Percentiles rank a stretch among this genome's conserved stretches.
These are phyloP conservation scores for Rhododendron simsii DNA, from an alignment of 148 eudicot genomes.

Conservation along the genomic window DNA sequence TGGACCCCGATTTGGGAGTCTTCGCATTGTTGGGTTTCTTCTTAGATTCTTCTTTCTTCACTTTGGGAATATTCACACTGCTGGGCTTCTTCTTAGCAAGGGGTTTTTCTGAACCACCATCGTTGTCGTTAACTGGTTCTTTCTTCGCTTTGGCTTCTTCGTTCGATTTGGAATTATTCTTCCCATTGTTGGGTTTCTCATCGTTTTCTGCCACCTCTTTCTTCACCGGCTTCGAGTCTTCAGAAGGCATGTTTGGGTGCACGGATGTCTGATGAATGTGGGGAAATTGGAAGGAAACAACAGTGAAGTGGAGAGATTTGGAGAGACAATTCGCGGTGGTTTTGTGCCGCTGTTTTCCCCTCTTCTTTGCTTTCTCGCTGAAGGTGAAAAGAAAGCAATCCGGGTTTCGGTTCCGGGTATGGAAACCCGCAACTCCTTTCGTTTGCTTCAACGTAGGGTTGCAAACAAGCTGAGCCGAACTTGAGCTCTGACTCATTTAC, in stretches of 20 bases:
- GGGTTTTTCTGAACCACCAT: constrained; percentile 19
- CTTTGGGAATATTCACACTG: background rate
- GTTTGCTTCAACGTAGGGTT: too few species aligned
- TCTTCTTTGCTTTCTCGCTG: background rate
- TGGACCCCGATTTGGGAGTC: constrained; percentile 5
- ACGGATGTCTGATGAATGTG: background rate
- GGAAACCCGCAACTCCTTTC: too few species aligned
- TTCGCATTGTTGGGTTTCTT: constrained; percentile 19
- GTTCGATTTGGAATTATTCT: constrained; percentile 6
- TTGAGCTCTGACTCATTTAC: too few species aligned
- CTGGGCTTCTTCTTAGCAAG: background rate
- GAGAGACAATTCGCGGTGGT: background rate
- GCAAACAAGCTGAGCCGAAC: too few species aligned
- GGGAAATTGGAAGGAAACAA: background rate
- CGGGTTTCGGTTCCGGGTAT: background rate
- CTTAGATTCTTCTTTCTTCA: constrained; percentile 9
- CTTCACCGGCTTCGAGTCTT: constrained; percentile 36
- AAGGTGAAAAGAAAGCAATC: background rate
- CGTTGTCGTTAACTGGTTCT: constrained; percentile 21
- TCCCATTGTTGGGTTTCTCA: constrained; percentile 16
- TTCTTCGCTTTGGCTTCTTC: constrained; percentile 26
- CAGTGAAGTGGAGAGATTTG: background rate
- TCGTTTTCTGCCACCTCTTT: constrained; percentile 42
- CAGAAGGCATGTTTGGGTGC: constrained; percentile 34
- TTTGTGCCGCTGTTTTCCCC: background rate